Conservation (phyloP, 345 rosid genomes). For the Populus euphratica region DNA sequence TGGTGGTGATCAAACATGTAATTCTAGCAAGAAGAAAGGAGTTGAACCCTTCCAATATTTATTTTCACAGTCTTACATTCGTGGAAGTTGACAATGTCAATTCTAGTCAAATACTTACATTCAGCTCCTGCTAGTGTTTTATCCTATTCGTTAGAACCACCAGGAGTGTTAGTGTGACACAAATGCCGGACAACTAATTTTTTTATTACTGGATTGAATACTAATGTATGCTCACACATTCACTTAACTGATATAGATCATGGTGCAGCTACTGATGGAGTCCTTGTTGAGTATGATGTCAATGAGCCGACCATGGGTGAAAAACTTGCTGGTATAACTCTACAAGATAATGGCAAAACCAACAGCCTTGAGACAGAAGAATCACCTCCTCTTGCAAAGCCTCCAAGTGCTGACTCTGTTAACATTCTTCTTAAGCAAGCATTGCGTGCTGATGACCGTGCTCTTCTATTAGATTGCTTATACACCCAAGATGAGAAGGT, state of each 20-base stretch:
- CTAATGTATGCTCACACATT: background rate
- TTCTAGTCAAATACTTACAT: background rate
- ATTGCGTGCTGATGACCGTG: slow-evolving; percentile 74
- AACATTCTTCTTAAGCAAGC: slow-evolving; percentile 85
- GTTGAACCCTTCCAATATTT: background rate
- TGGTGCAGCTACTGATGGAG: slow-evolving; percentile 66
- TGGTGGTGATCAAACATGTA: background rate
- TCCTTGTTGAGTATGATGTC: slow-evolving; percentile 51
- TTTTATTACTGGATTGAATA: background rate
- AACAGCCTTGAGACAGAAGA: slow-evolving; percentile 31
- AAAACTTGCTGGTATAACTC: slow-evolving; percentile 58
- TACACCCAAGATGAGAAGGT: slow-evolving; percentile 91
- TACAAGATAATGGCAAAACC: slow-evolving; percentile 33
- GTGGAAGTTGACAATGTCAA: background rate
- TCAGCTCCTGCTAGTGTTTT: background rate
- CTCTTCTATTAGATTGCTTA: slow-evolving; percentile 85
- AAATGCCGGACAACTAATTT: background rate
- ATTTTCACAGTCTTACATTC: background rate
- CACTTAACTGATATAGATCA: slow-evolving; percentile 28
- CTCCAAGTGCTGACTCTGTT: slow-evolving; percentile 89
- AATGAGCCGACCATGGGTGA: slow-evolving; percentile 95
- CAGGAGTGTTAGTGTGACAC: background rate
- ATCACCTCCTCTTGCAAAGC: slow-evolving; percentile 39
- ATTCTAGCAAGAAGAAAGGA: background rate
- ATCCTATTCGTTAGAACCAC: background rate